Evolutionary conservation across 2,329 filamentous ascomycete species (phyloP).

Genomic region (Monascus ruber): DNA sequence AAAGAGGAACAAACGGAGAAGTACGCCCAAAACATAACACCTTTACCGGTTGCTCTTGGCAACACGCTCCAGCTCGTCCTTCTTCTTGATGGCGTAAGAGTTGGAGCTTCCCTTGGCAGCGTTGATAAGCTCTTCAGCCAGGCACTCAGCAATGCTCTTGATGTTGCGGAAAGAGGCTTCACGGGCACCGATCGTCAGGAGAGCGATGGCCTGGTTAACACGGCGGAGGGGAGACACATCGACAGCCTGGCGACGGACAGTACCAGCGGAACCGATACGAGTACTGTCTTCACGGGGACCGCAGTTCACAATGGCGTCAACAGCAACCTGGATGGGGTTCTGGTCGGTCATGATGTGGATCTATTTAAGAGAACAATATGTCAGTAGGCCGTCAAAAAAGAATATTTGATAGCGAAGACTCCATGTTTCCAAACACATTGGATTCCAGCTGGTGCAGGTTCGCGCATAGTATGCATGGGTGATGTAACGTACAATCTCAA

Average conservation of each 20-base stretch:
- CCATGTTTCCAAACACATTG: no score
- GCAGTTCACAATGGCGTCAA: constrained; percentile 99
- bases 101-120: constrained; percentile 99
- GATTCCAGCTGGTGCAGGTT: no score
- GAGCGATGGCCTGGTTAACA: constrained; percentile 99
- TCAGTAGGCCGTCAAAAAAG: constrained; percentile 6
- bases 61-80: constrained; percentile 99
- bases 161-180: constrained; percentile 99
- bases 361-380: constrained; percentile 39
- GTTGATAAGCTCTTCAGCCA: constrained; percentile 99
- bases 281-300: constrained; percentile 99
- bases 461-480: background rate
- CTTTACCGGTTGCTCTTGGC: constrained; percentile 99
- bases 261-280: constrained; percentile 98
- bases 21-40: constrained; percentile 26
- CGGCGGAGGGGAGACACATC: constrained; percentile 99
- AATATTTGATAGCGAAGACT: no score
- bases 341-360: constrained; percentile 99
- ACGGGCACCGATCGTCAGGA: constrained; percentile 96
- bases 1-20: constrained; percentile 21
- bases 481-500: constrained; percentile 81
- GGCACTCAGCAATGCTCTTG: constrained; percentile 99
- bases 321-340: constrained; percentile 99
- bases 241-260: constrained; percentile 98
- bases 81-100: constrained; percentile 99